These are phyloP conservation scores for Trametopsis cervina DNA, from an alignment of 768 basidiomycete species.

Conservation along the genomic window DNA sequence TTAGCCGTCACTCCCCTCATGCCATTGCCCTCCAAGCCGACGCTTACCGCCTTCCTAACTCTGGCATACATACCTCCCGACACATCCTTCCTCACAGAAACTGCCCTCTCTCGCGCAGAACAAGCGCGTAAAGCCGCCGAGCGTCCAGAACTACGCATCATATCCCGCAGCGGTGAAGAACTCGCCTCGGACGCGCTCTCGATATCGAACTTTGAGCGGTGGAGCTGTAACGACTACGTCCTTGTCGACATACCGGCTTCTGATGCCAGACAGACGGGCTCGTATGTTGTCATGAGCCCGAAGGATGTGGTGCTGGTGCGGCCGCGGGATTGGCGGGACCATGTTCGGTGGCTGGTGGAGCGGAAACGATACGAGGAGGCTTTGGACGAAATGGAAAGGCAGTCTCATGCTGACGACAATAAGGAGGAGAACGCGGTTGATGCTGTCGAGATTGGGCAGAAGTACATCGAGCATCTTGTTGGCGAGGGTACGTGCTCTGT, in stretches of 20 bases:
- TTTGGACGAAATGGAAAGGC: constrained; percentile 66
- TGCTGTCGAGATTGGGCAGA: constrained; percentile 69
- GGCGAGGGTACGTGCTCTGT: constrained; percentile 47
- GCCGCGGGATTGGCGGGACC: constrained; percentile 83
- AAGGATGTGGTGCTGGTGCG: constrained; percentile 82
- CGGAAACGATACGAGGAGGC: constrained; percentile 85
- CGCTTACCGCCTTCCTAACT: constrained; percentile 73
- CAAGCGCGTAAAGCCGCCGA: constrained; percentile 82
- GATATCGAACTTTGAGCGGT: constrained; percentile 71
- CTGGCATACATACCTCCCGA: constrained; percentile 84
- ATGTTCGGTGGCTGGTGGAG: constrained; percentile 90
- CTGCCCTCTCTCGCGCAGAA: constrained; percentile 57
- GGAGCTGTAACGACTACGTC: constrained; percentile 89
- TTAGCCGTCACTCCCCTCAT: constrained; percentile 16
- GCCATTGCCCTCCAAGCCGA: constrained; percentile 19
- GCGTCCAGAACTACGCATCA: constrained; percentile 91
- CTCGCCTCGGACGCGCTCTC: constrained; percentile 77
- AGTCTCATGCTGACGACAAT: constrained; percentile 36
- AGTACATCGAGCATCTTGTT: constrained; percentile 83
- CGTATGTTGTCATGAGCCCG: constrained; percentile 83
- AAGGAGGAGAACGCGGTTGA: constrained; percentile 34
- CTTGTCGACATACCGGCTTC: constrained; percentile 44
- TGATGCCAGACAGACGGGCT: constrained; percentile 29
- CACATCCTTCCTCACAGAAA: constrained; percentile 51
- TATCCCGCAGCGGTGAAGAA: constrained; percentile 85